Percentiles rank a stretch among this genome's conserved stretches.
Conservation (phyloP, 352 stramenopile genomes). For the Globisporangium rhizosaccharum region DNA sequence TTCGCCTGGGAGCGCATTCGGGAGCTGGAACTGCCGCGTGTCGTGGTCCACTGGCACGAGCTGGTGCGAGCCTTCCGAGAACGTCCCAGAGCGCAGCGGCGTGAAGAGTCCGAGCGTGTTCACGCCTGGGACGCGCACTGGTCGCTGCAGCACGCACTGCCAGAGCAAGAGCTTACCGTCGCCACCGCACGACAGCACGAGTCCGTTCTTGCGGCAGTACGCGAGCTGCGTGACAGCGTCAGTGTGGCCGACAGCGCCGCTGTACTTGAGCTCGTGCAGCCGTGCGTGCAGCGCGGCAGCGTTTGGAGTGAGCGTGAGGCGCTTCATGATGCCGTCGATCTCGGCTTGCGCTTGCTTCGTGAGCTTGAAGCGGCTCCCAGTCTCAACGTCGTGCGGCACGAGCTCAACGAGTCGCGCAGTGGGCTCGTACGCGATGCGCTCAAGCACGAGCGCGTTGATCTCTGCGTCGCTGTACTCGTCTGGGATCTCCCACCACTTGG, state of each 20-base stretch:
- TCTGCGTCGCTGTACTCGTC: constrained; percentile 57
- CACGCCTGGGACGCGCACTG: constrained; percentile 51
- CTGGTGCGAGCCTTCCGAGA: constrained; percentile 44
- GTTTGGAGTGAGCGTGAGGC: constrained; percentile 42
- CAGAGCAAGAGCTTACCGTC: constrained; percentile 53
- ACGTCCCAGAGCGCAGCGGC: constrained; percentile 29
- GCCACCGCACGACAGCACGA: constrained; percentile 42
- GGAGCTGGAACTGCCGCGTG: constrained; percentile 33
- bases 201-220: constrained; percentile 50
- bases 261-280: constrained; percentile 47
- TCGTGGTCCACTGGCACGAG: constrained; percentile 29
- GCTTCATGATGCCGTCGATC: constrained; percentile 47
- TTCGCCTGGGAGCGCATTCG: constrained; percentile 29
- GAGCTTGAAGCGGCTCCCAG: constrained; percentile 62
- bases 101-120: constrained; percentile 56
- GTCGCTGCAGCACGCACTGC: constrained; percentile 42
- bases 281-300: constrained; percentile 31
- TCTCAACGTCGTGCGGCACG: constrained; percentile 56
- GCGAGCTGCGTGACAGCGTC: constrained; percentile 37
- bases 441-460: constrained; percentile 54
- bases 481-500: constrained; percentile 75
- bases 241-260: constrained; percentile 40
- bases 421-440: constrained; percentile 56
- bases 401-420: constrained; percentile 54
- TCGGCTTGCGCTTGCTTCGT: constrained; percentile 46